A percentile compares a stretch with the other conserved stretches of the same genome.
These are phyloP conservation scores for Ilex paraguariensis DNA, from an alignment of 305 asterid genomes.

Conservation along the genomic window DNA sequence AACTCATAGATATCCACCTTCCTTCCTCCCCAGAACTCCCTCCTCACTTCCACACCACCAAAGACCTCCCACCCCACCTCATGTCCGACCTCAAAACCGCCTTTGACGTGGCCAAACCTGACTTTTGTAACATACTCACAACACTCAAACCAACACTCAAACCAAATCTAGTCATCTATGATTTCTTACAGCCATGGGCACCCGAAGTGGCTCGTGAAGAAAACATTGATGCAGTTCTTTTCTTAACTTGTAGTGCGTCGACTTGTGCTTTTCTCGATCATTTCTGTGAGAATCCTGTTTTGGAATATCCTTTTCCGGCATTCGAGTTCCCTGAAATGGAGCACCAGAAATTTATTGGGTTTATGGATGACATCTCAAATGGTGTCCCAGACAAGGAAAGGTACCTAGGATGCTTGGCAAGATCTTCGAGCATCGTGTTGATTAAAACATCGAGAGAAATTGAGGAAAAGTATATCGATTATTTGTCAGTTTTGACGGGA, in stretches of 20 bases:
- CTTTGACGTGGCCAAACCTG: neutral
- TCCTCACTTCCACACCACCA: neutral
- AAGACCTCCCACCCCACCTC: conserved; percentile 9
- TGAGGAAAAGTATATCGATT: conserved; percentile 49
- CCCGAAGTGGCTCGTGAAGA: conserved; percentile 2
- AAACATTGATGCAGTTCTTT: neutral
- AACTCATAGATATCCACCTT: conserved; percentile 1
- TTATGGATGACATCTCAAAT: neutral
- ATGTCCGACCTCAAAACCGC: conserved; percentile 13
- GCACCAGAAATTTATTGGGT: neutral
- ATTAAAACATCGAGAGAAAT: conserved; percentile 35
- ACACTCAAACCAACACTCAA: neutral
- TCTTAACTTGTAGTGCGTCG: neutral
- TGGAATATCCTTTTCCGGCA: neutral
- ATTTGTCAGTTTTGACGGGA: conserved; percentile 12
- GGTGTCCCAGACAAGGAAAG: neutral
- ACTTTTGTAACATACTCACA: neutral
- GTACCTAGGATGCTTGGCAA: neutral
- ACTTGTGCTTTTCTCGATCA: neutral
- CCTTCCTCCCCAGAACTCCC: neutral
- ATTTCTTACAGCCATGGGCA: conserved; percentile 11
- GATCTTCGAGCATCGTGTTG: conserved; percentile 5
- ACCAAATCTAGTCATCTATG: conserved; percentile 12
- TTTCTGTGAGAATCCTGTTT: neutral
- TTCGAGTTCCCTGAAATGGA: neutral